Conservation (phyloP, 2,329 filamentous ascomycete species). For the Monosporascus ibericus region DNA sequence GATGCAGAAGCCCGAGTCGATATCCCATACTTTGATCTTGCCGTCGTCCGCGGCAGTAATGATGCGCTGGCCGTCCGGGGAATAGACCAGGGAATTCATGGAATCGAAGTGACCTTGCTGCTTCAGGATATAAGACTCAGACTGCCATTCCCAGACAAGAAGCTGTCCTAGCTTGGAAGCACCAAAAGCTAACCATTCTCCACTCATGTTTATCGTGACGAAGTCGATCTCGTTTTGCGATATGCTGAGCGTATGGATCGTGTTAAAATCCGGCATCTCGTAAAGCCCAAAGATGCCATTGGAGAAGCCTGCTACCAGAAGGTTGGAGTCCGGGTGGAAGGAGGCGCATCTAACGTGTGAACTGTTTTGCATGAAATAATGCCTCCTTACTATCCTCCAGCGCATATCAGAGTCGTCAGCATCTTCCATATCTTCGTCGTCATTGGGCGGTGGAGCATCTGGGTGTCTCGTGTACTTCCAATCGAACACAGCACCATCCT, state of each 20-base stretch:
- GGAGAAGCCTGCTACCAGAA: conserved; percentile 96
- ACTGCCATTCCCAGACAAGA: conserved; percentile 99
- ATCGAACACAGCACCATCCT: conserved; percentile 91
- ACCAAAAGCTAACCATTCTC: conserved; percentile 96
- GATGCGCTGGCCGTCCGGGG: conserved; percentile 86
- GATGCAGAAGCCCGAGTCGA: conserved; percentile 92
- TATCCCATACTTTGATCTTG: conserved; percentile 98
- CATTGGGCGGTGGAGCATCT: conserved; percentile 44
- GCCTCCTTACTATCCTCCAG: conserved; percentile 85
- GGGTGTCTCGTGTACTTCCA: conserved; percentile 75
- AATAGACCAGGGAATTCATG: conserved; percentile 89
- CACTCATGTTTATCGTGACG: conserved; percentile 87
- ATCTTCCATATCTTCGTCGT: conserved; percentile 54
- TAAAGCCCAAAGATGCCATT: conserved; percentile 92
- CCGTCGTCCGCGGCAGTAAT: conserved; percentile 94
- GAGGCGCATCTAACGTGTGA: conserved; percentile 84
- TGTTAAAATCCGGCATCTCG: conserved; percentile 91
- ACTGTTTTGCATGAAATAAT: conserved; percentile 91
- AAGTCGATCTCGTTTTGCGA: conserved; percentile 96
- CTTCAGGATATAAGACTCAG: conserved; percentile 96
- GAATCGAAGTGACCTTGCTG: conserved; percentile 96
- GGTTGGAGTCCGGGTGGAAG: conserved; percentile 78
- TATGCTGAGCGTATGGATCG: conserved; percentile 88
- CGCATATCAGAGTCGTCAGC: conserved; percentile 63
- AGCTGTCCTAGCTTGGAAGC: conserved; percentile 92